phyloP scores from a whole-genome alignment of 345 rosid genomes.

The Populus nigra region DNA sequence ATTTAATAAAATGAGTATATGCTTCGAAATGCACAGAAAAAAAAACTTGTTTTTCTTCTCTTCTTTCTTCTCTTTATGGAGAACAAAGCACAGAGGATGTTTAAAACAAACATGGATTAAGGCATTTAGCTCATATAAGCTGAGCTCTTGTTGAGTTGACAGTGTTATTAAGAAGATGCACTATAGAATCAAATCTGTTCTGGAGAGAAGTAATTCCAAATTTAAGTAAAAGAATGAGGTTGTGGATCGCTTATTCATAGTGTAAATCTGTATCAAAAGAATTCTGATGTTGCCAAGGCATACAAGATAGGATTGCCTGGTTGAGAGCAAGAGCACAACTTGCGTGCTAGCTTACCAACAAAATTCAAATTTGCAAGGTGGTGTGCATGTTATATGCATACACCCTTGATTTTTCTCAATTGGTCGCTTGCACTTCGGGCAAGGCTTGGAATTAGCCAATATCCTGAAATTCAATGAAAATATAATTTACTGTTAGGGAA shows the following conservation, averaged over 20 bases:
- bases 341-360: slow-evolving; percentile 53
- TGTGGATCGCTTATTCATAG: neutral
- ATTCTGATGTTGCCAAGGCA: neutral
- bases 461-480: slow-evolving; percentile 25
- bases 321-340: neutral
- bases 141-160: neutral
- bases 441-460: slow-evolving; percentile 41
- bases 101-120: neutral
- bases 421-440: slow-evolving; percentile 38
- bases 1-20: slow-evolving; percentile 8
- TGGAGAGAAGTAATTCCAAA: neutral
- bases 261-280: neutral
- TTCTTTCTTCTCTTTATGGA: neutral
- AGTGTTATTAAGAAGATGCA: neutral
- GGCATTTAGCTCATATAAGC: neutral
- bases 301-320: neutral
- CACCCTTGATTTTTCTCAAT: slow-evolving; percentile 42
- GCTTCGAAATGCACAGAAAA: neutral
- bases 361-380: slow-evolving; percentile 77
- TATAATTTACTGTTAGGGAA: neutral
- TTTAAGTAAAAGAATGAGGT: neutral
- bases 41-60: neutral
- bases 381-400: slow-evolving; percentile 58
- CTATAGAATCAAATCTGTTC: neutral
- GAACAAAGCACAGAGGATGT: neutral